Conservation (phyloP, 495 filamentous ascomycete genomes). For the Lindgomyces ingoldianus region DNA sequence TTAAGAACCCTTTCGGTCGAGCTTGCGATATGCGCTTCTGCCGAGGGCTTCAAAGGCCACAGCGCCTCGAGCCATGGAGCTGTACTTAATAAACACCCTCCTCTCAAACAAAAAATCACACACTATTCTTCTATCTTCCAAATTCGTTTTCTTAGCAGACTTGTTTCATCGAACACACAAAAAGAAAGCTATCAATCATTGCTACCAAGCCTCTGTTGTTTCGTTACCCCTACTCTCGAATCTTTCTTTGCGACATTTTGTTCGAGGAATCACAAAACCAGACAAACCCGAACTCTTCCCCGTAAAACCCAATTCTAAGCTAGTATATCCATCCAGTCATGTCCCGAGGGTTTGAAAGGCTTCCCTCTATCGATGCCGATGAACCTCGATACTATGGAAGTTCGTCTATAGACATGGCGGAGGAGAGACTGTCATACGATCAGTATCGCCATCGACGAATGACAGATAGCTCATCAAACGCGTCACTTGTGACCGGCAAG, state of each 20-base stretch:
- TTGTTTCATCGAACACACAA: no score
- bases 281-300: background rate
- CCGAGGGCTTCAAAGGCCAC: no score
- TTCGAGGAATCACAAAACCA: background rate
- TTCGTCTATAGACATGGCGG: background rate
- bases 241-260: no score
- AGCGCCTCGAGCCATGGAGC: no score
- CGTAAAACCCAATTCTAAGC: background rate
- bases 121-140: no score
- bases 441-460: background rate
- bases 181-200: no score
- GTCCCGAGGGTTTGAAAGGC: slow-evolving; percentile 1
- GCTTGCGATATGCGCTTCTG: background rate
- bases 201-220: no score
- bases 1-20: background rate
- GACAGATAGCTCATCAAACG: background rate
- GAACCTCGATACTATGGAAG: slow-evolving; percentile 5
- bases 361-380: slow-evolving; percentile 4
- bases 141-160: no score
- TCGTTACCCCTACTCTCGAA: no score
- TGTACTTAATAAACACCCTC: no score
- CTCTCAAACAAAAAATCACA: no score
- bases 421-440: background rate
- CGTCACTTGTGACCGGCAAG: slow-evolving; percentile 1
- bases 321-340: background rate